Percentiles rank a stretch among this genome's conserved stretches.
Conservation (phyloP, 768 basidiomycete genomes). For the Boletus rubroflammeus region DNA sequence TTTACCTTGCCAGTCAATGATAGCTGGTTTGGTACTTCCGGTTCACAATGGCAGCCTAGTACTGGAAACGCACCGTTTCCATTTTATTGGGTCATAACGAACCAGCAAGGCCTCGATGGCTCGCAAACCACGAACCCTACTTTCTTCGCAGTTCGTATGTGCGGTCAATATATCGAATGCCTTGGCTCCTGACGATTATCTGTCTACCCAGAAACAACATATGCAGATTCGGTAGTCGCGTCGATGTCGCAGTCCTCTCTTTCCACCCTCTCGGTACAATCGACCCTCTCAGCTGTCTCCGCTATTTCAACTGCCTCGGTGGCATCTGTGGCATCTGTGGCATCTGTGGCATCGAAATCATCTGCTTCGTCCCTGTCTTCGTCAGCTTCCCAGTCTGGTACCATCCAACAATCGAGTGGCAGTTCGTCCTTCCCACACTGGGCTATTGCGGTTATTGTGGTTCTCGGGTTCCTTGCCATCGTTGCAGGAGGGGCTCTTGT, state of each 20-base stretch:
- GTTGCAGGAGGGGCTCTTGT: conserved; percentile 61
- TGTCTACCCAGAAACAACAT: conserved; percentile 60
- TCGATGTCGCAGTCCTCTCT: conserved; percentile 45
- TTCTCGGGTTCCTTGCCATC: conserved; percentile 83
- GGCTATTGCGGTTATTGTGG: conserved; percentile 89
- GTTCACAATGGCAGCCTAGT: conserved; percentile 44
- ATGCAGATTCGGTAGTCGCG: conserved; percentile 60
- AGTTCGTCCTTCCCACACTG: conserved; percentile 68
- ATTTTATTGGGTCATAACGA: conserved; percentile 77
- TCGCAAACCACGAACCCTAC: conserved; percentile 63
- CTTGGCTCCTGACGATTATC: conserved; percentile 8
- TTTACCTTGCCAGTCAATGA: conserved; percentile 63
- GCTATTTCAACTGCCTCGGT: conserved; percentile 37
- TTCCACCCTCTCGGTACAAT: conserved; percentile 34
- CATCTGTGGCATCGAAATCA: conserved; percentile 37
- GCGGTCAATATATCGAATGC: background rate
- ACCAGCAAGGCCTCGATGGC: conserved; percentile 53
- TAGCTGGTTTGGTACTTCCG: conserved; percentile 63
- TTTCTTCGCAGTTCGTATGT: conserved; percentile 80
- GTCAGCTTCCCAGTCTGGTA: conserved; percentile 27
- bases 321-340: conserved; percentile 36
- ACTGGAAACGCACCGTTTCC: conserved; percentile 53
- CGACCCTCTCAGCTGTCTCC: conserved; percentile 26
- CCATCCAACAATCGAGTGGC: conserved; percentile 42
- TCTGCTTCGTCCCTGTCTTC: conserved; percentile 28